Evolutionary conservation across 164 flowering plant genomes (phyloP).

Genomic region (Santalum album): DNA sequence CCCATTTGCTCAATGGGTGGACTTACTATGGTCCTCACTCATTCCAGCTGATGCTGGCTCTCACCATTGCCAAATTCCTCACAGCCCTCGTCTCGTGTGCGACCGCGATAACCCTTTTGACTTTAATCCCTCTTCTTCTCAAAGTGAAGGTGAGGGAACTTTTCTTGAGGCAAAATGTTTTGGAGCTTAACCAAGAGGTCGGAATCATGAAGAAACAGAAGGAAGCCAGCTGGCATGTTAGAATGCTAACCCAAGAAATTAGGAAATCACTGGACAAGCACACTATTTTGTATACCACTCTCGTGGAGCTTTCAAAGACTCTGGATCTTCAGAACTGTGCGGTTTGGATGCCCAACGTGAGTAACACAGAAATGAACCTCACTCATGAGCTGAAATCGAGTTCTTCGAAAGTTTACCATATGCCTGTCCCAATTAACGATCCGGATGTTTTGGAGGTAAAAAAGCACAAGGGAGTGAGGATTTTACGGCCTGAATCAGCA

Average conservation of each 20-base stretch:
- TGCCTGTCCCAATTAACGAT: slow-evolving; percentile 22
- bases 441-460: slow-evolving; percentile 26
- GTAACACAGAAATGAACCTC: slow-evolving; percentile 31
- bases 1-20: slow-evolving; percentile 52
- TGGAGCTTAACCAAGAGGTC: slow-evolving; percentile 49
- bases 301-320: slow-evolving; percentile 56
- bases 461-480: slow-evolving; percentile 20
- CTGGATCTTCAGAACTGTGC: slow-evolving; percentile 45
- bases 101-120: slow-evolving; percentile 51
- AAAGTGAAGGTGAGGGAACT: slow-evolving; percentile 47
- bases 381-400: slow-evolving; percentile 36
- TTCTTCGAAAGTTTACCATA: slow-evolving; percentile 5
- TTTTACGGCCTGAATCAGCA: slow-evolving; percentile 24
- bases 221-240: slow-evolving; percentile 51
- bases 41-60: slow-evolving; percentile 42
- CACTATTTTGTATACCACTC: slow-evolving; percentile 44
- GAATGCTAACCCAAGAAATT: slow-evolving; percentile 52
- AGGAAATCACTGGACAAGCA: slow-evolving; percentile 58
- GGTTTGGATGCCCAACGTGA: slow-evolving; percentile 51
- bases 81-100: slow-evolving; percentile 60
- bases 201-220: slow-evolving; percentile 54
- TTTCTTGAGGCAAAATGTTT: slow-evolving; percentile 41
- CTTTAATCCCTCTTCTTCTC: slow-evolving; percentile 47
- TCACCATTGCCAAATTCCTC: slow-evolving; percentile 43
- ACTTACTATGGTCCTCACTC: slow-evolving; percentile 50